Evolutionary conservation across 2,329 filamentous ascomycete species (phyloP).

Genomic region (Ceratocystis colombiana): DNA sequence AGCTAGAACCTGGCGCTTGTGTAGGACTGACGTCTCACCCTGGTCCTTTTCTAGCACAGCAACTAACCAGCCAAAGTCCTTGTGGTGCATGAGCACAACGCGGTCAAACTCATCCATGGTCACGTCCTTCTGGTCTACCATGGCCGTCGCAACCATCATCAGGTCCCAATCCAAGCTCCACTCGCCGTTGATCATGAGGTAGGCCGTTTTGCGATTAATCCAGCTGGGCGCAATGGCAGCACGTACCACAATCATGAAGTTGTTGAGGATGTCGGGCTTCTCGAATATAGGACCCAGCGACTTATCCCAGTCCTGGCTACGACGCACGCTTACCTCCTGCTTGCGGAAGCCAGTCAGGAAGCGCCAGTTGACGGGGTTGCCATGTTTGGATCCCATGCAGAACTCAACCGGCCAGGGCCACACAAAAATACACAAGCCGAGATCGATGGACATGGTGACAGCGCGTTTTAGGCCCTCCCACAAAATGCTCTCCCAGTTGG

Average conservation of each 20-base stretch:
- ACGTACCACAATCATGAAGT: slow-evolving; percentile 53
- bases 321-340: slow-evolving; percentile 70
- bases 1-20: slow-evolving; percentile 62
- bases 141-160: slow-evolving; percentile 63
- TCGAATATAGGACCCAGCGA: slow-evolving; percentile 45
- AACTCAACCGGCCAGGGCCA: slow-evolving; percentile 68
- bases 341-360: slow-evolving; percentile 64
- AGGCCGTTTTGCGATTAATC: slow-evolving; percentile 71
- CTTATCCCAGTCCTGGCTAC: slow-evolving; percentile 62
- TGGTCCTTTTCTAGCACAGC: slow-evolving; percentile 41
- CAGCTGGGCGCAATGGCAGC: slow-evolving; percentile 58
- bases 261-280: slow-evolving; percentile 35
- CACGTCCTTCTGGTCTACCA: slow-evolving; percentile 52
- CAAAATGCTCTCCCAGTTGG: slow-evolving; percentile 47
- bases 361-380: slow-evolving; percentile 63
- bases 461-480: slow-evolving; percentile 51
- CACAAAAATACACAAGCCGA: slow-evolving; percentile 55
- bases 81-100: slow-evolving; percentile 56
- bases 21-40: slow-evolving; percentile 53
- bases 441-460: slow-evolving; percentile 62
- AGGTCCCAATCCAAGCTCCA: slow-evolving; percentile 81
- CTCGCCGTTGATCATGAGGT: slow-evolving; percentile 70
- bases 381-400: slow-evolving; percentile 47
- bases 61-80: slow-evolving; percentile 58
- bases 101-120: slow-evolving; percentile 57